Base-by-base conservation (phyloP, 108 stramenopile species). In the Pseudonitzschia delicatissima region DNA sequence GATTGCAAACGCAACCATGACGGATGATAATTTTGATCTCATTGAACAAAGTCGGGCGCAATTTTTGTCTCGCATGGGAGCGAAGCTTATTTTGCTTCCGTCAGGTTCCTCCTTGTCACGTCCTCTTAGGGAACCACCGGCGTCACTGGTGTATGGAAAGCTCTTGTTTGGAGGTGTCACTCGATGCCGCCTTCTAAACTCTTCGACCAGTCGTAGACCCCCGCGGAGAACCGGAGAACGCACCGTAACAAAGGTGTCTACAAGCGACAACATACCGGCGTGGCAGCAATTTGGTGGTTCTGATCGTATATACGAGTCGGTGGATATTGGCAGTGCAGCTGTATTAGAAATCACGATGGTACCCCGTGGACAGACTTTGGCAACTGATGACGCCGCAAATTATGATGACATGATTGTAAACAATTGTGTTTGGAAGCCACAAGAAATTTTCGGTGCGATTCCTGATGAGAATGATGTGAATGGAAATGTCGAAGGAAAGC, bases 211-310 rank as follows among this genome's bases (percentile, higher is more conserved):
- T 33, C 51, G 55, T 8, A 73, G 77, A 32, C 53, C 69, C 12
- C 64, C 67, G 48, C 73, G 60, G 49, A 81, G 71, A 65, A 63
- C 77, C 47, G 90, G 76, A 70, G 82, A 76, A 64, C 76, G 57
- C 55, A 81, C 69, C 15, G 73, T 59, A 44, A 34, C 68, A 53
- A 76, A 66, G 57, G 44, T 62, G 1, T 39, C 45, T 18, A 13
- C 49, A 9, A 55, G 57, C 29, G 72, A 79, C 17, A 73, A 80
- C 36, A 71, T 84, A 57, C 78, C 82, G 2, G 76, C 74, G 1
- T 91, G 90, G 90, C 74, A 87, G 17, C 84, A 86, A 64, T 83
- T 87, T 25, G 90, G 90, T 51, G 90, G 90, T 23, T 55, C 84
- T 0, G 79, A 86, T 35, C 65, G 90, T 4, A 84, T 77, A 49